These are phyloP conservation scores for Pseudogymnoascus sp. DNA, from an alignment of 2,329 filamentous ascomycete genomes.

Conservation along the genomic window DNA sequence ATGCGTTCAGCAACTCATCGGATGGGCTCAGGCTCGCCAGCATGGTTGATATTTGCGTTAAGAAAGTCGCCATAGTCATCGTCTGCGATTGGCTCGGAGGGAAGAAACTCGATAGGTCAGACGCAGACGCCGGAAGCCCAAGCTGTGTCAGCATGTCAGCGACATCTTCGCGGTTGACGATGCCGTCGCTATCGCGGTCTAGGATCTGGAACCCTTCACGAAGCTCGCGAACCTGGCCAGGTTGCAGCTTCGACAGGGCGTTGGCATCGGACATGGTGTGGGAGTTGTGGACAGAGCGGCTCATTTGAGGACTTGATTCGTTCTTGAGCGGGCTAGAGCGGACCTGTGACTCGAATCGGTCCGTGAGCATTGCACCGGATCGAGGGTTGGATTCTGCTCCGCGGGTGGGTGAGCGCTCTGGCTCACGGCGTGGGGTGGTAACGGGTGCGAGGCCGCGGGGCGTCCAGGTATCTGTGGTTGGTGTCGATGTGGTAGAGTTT, in stretches of 20 bases:
- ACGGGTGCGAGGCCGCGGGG: constrained; percentile 27
- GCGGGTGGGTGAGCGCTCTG: constrained; percentile 26
- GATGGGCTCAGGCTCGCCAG: constrained; percentile 68
- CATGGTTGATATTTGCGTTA: constrained; percentile 70
- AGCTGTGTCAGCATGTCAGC: constrained; percentile 80
- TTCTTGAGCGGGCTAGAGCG: constrained; percentile 24
- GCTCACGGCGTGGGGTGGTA: constrained; percentile 23
- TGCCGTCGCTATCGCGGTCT: constrained; percentile 79
- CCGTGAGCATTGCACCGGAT: constrained; percentile 23
- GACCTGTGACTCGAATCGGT: constrained; percentile 11
- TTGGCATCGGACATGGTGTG: constrained; percentile 32
- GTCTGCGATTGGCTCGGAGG: constrained; percentile 62
- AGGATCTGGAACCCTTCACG: constrained; percentile 91
- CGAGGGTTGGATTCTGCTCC: constrained; percentile 21
- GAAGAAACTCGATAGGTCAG: constrained; percentile 75
- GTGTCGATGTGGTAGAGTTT: constrained; percentile 26
- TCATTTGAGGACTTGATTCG: constrained; percentile 25
- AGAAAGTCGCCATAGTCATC: constrained; percentile 75
- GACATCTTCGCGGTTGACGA: constrained; percentile 74
- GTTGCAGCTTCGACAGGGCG: constrained; percentile 64
- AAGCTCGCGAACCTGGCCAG: constrained; percentile 75
- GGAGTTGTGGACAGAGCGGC: constrained; percentile 21
- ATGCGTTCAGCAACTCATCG: constrained; percentile 76
- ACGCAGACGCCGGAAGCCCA: constrained; percentile 63
- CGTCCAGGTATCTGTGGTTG: constrained; percentile 23